Evolutionary conservation across 2,329 filamentous ascomycete genomes (phyloP), one percentile per base, ranked within the genome.

Genomic region (Penicillium hesseltinei): DNA sequence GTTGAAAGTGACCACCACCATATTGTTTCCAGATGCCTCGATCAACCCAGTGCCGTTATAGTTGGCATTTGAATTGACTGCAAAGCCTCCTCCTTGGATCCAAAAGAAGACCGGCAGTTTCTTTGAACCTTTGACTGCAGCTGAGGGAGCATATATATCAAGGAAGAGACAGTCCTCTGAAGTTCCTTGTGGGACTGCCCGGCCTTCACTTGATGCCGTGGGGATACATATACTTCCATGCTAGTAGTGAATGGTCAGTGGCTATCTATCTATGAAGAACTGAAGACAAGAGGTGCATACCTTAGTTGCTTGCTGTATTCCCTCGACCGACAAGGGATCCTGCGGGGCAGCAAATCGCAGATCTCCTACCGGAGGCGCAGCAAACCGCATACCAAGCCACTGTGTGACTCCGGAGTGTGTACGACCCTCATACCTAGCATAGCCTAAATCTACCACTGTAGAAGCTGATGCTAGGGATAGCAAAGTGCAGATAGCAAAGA

Each of bases 371-470:
- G 90, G 90, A 15, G 89, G 79, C 5, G 87, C 85, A 1, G 89
- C 90, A 75, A 85, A 94, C 43, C 88, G 84, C 61, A 94, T 84
- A 1, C 89, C 90, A 8, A 90, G 80, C 88, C 88, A 93, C 71
- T 88, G 81, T 2, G 82, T 85, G 47, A 91, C 76, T 1, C 86
- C 87, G 63, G 73, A 63, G 1, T 81, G 75, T 1, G 77, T 68
- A 4, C 76, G 73, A 9, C 90, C 90, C 49, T 79, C 72, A 67
- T 92, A 91, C 27, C 78, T 82, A 31, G 86, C 82, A 69, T 92
- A 92, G 3, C 80, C 81, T 23, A 92, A 77, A 60, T 89, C 78
- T 15, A 91, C 84, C 3, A 78, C 62, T 10, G 68, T 55, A 23
- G 66, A 62, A 44, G 65, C 72, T 36, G 55, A 62, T 4, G 55